Evolutionary conservation across 345 rosid species (phyloP).

Genomic region (Hypericum perforatum): DNA sequence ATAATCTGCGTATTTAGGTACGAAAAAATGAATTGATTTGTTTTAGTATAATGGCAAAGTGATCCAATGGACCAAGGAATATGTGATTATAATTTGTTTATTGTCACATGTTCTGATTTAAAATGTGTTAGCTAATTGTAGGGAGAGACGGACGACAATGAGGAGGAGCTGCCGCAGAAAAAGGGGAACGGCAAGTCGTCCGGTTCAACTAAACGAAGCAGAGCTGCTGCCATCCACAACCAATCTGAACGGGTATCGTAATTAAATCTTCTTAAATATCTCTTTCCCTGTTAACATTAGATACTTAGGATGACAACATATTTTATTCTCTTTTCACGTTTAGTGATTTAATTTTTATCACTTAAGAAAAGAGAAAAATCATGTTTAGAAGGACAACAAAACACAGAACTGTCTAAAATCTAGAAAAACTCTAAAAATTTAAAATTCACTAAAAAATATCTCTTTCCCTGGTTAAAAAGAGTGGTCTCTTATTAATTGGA

Average conservation of each 20-base stretch:
- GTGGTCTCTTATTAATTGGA: too few relatives aligned
- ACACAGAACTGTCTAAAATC: too few relatives aligned
- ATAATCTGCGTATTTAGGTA: background rate
- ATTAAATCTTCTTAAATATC: background rate
- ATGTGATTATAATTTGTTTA: too few relatives aligned
- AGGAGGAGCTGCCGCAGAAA: constrained; percentile 10
- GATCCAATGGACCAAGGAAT: too few relatives aligned
- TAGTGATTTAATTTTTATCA: background rate
- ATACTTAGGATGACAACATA: background rate
- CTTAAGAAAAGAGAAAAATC: too few relatives aligned
- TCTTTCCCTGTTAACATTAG: background rate
- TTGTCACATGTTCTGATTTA: too few relatives aligned
- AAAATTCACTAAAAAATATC: too few relatives aligned
- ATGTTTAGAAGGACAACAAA: too few relatives aligned
- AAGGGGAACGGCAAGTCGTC: constrained; percentile 53
- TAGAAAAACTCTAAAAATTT: too few relatives aligned
- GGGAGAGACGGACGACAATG: constrained; percentile 28
- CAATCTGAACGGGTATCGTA: constrained; percentile 87
- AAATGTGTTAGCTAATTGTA: background rate
- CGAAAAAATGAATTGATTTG: too few relatives aligned
- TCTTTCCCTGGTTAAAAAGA: too few relatives aligned
- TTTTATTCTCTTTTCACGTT: background rate
- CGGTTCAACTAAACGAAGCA: constrained; percentile 60
- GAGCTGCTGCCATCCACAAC: constrained; percentile 95
- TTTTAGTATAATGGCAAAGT: too few relatives aligned